A percentile compares a stretch with the other conserved stretches of the same genome.
These are phyloP conservation scores for Brassica incana DNA, from an alignment of 345 rosid species.

Conservation along the genomic window DNA sequence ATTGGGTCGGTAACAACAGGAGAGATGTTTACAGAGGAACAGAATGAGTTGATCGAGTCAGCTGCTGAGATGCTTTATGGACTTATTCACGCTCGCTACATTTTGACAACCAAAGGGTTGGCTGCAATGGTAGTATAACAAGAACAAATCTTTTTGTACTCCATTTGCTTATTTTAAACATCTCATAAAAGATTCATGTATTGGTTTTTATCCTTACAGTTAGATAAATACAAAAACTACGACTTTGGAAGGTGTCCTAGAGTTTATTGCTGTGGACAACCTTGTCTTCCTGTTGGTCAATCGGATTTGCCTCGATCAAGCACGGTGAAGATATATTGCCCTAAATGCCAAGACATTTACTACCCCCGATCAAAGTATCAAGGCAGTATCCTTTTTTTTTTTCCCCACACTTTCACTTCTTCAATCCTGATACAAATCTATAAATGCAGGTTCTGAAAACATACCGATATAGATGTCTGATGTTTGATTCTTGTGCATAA, in stretches of 20 bases:
- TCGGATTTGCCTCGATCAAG: conserved; percentile 86
- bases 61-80: conserved; percentile 99
- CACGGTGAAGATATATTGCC: conserved; percentile 90
- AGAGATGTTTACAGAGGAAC: conserved; percentile 95
- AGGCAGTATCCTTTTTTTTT: conserved; percentile 84
- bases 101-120: conserved; percentile 92
- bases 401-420: not conserved
- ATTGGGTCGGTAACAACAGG: conserved; percentile 52
- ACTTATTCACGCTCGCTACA: conserved; percentile 84
- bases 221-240: conserved; percentile 88
- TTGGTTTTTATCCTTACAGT: conserved; percentile 45
- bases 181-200: not conserved
- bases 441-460: conserved; percentile 5
- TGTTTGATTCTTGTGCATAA: not conserved
- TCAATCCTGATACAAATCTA: not conserved
- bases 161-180: conserved; percentile 12
- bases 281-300: conserved; percentile 93
- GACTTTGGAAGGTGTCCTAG: conserved; percentile 99
- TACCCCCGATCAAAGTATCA: conserved; percentile 93
- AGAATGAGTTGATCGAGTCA: conserved; percentile 88
- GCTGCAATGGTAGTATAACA: conserved; percentile 73
- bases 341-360: conserved; percentile 85
- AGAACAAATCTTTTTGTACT: not conserved
- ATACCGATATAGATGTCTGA: not conserved
- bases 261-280: conserved; percentile 95